Conservation (phyloP, 2,329 filamentous ascomycete species). For the Colletotrichum australisinense region DNA sequence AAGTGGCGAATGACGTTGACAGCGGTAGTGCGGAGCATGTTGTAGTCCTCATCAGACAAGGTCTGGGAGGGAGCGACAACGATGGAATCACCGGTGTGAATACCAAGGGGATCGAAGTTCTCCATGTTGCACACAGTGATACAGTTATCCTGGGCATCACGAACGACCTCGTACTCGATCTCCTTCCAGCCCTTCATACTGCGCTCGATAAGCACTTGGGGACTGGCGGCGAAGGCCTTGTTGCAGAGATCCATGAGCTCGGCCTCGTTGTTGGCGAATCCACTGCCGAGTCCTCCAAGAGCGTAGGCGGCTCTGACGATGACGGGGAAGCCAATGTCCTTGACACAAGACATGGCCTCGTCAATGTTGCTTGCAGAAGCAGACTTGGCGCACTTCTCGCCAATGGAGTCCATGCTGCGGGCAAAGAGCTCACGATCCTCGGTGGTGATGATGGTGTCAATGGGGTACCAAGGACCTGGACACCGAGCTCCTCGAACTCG, state of each 20-base stretch:
- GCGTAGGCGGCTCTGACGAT: constrained; percentile 98
- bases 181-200: constrained; percentile 99
- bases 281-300: constrained; percentile 92
- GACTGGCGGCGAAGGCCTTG: constrained; percentile 94
- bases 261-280: constrained; percentile 89
- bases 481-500: constrained; percentile 91
- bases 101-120: constrained; percentile 98
- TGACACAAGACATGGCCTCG: constrained; percentile 88
- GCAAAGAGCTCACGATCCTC: constrained; percentile 98
- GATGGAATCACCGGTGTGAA: constrained; percentile 98
- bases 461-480: constrained; percentile 94
- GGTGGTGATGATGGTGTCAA: constrained; percentile 98
- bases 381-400: constrained; percentile 97
- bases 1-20: constrained; percentile 98
- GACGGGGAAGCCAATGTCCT: constrained; percentile 94
- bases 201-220: constrained; percentile 95
- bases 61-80: constrained; percentile 98
- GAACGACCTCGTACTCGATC: constrained; percentile 98
- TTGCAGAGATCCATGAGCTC: constrained; percentile 90
- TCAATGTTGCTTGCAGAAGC: constrained; percentile 90
- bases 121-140: constrained; percentile 99
- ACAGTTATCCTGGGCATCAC: constrained; percentile 95
- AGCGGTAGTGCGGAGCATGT: constrained; percentile 97
- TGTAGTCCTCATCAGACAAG: constrained; percentile 96
- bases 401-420: constrained; percentile 97